Percentiles rank a stretch among this genome's conserved stretches.
Conservation (phyloP, 176 grass and related monocot species). For the Rhynchospora breviuscula region DNA sequence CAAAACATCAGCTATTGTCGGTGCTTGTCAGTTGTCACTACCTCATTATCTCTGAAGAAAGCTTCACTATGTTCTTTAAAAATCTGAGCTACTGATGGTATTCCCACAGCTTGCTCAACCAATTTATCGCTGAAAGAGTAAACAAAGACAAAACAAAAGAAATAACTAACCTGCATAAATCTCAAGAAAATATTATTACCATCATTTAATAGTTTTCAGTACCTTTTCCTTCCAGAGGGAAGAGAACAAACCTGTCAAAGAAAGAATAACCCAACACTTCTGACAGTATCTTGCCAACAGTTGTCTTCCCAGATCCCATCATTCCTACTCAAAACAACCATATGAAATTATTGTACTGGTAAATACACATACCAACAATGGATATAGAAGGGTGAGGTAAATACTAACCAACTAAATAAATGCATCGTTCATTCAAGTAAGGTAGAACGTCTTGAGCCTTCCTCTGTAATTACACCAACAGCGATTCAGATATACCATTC, state of each 20-base stretch:
- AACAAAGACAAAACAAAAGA: not conserved
- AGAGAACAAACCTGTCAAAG: slow-evolving; percentile 76
- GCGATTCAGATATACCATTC: slow-evolving; percentile 5
- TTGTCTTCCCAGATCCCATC: slow-evolving; percentile 99
- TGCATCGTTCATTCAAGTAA: slow-evolving; percentile 60
- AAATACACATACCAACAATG: not conserved
- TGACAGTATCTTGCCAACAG: slow-evolving; percentile 86
- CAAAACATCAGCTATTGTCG: not conserved
- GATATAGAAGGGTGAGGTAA: not conserved
- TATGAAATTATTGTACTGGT: not conserved
- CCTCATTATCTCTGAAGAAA: slow-evolving; percentile 99
- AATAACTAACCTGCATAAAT: slow-evolving; percentile 22
- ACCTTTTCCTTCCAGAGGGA: not conserved
- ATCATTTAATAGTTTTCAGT: slow-evolving; percentile 15
- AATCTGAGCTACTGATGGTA: slow-evolving; percentile 82
- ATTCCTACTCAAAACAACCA: slow-evolving; percentile 52
- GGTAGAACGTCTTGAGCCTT: slow-evolving; percentile 69
- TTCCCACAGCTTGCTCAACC: slow-evolving; percentile 76
- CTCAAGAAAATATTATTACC: not conserved
- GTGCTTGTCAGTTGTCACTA: slow-evolving; percentile 24
- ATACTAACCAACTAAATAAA: slow-evolving; percentile 88
- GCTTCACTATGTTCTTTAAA: slow-evolving; percentile 82
- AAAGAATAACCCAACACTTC: slow-evolving; percentile 96
- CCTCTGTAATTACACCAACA: slow-evolving; percentile 52
- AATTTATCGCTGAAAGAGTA: slow-evolving; percentile 74